Conservation (phyloP, 179 eudicot species). For the Carnegiea gigantea region DNA sequence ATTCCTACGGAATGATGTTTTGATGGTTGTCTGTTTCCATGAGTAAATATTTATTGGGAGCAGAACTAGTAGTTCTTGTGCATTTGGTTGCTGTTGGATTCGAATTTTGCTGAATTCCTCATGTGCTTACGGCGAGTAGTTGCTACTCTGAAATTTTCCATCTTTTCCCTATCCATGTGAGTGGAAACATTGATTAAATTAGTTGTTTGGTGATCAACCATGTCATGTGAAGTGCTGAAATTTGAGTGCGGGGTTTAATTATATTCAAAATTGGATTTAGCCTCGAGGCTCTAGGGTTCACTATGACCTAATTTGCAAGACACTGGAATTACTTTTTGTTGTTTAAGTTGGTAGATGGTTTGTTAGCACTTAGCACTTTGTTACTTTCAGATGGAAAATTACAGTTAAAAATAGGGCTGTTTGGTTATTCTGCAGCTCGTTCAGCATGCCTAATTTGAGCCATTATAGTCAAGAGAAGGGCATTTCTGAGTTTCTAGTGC, state of each 20-base stretch:
- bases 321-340: no score
- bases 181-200: neutral
- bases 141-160: no score
- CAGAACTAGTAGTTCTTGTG: neutral
- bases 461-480: no score
- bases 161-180: neutral
- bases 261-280: neutral
- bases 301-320: neutral
- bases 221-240: neutral
- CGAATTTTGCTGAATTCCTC: neutral
- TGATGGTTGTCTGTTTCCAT: neutral
- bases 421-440: no score
- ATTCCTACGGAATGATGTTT: neutral
- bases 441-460: no score
- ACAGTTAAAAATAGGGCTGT: no score
- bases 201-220: neutral
- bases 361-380: no score
- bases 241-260: neutral
- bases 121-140: neutral
- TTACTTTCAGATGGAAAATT: no score
- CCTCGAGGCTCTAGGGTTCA: neutral
- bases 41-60: neutral
- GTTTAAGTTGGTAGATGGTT: no score
- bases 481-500: no score
- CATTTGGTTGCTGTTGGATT: neutral